Base-by-base conservation (phyloP, 345 rosid genomes). In the Hevea brasiliensis region DNA sequence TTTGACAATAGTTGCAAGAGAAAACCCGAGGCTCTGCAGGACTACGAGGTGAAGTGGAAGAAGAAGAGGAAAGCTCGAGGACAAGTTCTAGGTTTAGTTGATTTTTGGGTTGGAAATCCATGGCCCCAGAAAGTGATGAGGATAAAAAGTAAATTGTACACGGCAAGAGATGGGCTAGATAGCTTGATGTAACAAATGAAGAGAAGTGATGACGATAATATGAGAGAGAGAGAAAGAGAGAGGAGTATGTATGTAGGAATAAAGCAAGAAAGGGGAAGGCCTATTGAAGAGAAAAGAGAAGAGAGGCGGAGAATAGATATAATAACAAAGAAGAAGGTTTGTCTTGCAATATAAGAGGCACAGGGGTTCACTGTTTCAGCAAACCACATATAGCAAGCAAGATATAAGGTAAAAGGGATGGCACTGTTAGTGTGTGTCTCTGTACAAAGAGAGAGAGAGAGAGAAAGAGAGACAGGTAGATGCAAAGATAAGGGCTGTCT, bases 1-100 rank as follows among this genome's bases (percentile, higher is more conserved):
- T 85, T 77, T 87, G 90, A 81, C 99, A 95, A 72, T 87, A 95
- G 85, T 92, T 95, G 86, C 99, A 95, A 0, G 97, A 87, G 83
- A 95, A 95, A 45, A 88, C 69, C 68, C 99, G 76, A 18, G 89
- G 78, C 61, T 87, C 87, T 27, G 76, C 84, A 23, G 74, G 90
- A 50, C 85, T 63, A 60, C 37, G 67, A 17, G 74, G 80, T 0
- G 83, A 63, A 8, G 79, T 72, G 7, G 72, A 75, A 11, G 79
- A 74, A 37, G 82, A 79, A 15, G 63, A 61, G 13, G 74, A 70
- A 11, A 67, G 75, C 61, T 79, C 82, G 23, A 75, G 79, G n/a
- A 71, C 78, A 26, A 74, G 79, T 35, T 75, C 79, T 20, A 70
- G 88, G 86, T 84, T 93, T 37, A 76, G 82, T 40, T 86, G 85